phyloP scores from a whole-genome alignment of 192 early-diverging fungal species.

The Radiomyces spectabilis region DNA sequence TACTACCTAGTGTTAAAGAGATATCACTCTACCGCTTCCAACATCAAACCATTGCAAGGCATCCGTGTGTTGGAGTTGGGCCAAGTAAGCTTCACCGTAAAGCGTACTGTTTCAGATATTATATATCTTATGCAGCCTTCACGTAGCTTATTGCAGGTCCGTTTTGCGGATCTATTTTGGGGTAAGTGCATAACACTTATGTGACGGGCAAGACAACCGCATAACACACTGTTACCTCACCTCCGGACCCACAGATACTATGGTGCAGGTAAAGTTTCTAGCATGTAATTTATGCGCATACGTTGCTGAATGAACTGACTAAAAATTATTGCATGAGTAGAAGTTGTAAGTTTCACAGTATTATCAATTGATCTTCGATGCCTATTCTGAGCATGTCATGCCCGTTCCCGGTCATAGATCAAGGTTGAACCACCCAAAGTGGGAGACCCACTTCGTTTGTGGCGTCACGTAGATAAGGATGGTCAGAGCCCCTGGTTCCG shows the following conservation, averaged over 20 bases:
- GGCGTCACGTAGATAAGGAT: slow-evolving; percentile 38
- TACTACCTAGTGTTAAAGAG: too few species aligned
- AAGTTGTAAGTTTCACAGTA: slow-evolving; percentile 38
- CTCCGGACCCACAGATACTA: slow-evolving; percentile 16
- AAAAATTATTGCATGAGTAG: too few species aligned
- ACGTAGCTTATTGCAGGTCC: slow-evolving; percentile 39
- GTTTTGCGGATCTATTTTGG: slow-evolving; percentile 42
- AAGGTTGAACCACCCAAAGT: slow-evolving; percentile 38
- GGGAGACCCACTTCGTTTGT: slow-evolving; percentile 38
- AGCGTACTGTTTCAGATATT: neutral
- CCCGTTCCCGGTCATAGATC: too few species aligned
- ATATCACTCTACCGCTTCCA: neutral
- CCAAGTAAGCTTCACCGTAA: slow-evolving; percentile 19
- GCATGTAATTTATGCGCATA: neutral
- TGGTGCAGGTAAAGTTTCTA: slow-evolving; percentile 28
- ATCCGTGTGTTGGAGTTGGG: slow-evolving; percentile 34
- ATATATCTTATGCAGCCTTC: neutral
- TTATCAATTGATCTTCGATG: too few species aligned
- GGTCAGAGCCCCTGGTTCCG: slow-evolving; percentile 39
- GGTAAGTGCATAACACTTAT: slow-evolving; percentile 10
- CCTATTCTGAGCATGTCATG: too few species aligned
- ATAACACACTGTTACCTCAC: neutral
- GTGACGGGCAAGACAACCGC: too few species aligned
- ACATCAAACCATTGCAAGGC: slow-evolving; percentile 29
- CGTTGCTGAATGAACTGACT: neutral